phyloP scores from a whole-genome alignment of 208 protist species.

The Leishmania aethiopica region DNA sequence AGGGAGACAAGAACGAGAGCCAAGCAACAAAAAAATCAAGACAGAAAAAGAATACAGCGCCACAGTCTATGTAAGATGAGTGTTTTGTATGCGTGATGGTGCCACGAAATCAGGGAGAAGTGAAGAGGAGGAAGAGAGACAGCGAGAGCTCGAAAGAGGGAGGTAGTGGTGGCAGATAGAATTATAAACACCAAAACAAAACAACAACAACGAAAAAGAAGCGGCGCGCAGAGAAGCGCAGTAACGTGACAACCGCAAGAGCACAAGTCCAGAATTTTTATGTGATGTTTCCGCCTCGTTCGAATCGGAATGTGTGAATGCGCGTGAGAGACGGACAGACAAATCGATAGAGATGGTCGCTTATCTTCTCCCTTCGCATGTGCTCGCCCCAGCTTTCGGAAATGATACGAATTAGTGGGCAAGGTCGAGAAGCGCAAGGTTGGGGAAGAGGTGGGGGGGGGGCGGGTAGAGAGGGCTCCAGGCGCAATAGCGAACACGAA shows the following conservation, averaged over 20 bases:
- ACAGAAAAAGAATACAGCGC: slow-evolving; percentile 3
- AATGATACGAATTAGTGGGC: background rate
- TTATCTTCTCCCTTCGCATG: background rate
- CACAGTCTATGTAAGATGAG: background rate
- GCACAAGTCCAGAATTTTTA: background rate
- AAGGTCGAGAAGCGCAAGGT: background rate
- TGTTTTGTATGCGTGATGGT: slow-evolving; percentile 2
- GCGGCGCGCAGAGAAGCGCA: background rate
- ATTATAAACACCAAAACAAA: background rate
- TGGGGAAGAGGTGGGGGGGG: background rate
- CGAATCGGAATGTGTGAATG: background rate
- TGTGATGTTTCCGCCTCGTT: background rate
- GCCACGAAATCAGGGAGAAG: background rate
- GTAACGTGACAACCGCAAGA: background rate
- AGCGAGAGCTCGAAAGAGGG: background rate
- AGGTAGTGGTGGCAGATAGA: background rate
- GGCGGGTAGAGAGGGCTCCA: background rate
- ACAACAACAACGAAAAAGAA: slow-evolving; percentile 3
- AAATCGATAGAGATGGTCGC: background rate
- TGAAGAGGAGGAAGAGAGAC: background rate
- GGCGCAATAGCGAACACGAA: background rate
- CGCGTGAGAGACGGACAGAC: background rate
- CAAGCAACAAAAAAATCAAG: background rate
- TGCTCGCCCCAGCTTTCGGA: background rate
- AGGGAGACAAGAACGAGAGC: slow-evolving; percentile 1